These are phyloP conservation scores for Coemansia sp. DNA, from an alignment of 192 early-diverging fungal species.

Conservation along the genomic window DNA sequence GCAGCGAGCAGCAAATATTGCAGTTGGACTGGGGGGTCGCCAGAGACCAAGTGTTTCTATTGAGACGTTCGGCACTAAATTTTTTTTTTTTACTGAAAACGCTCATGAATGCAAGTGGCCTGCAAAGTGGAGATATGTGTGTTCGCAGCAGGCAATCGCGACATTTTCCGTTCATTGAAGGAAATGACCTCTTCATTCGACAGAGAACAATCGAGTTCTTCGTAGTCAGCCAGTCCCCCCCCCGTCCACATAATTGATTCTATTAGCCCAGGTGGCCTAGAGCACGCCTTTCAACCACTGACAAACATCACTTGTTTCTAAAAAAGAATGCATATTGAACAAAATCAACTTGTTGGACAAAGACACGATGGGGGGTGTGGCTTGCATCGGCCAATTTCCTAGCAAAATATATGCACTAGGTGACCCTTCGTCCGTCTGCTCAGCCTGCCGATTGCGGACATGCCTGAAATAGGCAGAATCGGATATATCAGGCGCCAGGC, in stretches of 20 bases:
- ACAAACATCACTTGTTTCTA: neutral
- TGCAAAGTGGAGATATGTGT: neutral
- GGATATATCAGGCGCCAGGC: neutral
- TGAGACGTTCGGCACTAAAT: neutral
- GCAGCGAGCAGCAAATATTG: neutral
- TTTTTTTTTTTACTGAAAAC: neutral
- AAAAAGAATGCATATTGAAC: neutral
- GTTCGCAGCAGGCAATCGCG: neutral
- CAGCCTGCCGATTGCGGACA: neutral
- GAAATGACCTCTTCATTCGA: neutral
- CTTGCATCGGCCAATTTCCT: conserved; percentile 3
- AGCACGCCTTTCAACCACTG: neutral
- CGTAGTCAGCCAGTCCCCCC: neutral
- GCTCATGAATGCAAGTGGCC: neutral
- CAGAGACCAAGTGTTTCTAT: neutral
- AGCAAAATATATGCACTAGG: neutral
- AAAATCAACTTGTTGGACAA: neutral
- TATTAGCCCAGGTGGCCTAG: neutral
- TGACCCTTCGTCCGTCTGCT: neutral
- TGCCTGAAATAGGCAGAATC: neutral
- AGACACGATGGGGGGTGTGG: neutral
- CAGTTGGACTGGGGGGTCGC: conserved; percentile 3
- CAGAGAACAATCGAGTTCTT: neutral
- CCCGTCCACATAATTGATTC: neutral
- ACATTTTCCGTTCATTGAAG: neutral